Conservation (phyloP, 1,284 basidiomycete species). For the Fomitopsis palustris region DNA sequence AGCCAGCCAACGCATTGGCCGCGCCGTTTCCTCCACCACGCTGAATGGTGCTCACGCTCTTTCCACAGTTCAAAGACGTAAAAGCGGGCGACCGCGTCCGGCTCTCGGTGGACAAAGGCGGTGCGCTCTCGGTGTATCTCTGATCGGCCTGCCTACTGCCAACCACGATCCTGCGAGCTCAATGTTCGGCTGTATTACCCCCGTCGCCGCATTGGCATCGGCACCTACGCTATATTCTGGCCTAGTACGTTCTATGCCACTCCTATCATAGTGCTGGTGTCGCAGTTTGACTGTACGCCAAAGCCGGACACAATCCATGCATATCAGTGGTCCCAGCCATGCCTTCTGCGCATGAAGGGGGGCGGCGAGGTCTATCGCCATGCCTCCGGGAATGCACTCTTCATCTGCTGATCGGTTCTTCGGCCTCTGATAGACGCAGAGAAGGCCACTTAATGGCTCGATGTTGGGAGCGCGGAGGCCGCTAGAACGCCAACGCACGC, state of each 20-base stretch:
- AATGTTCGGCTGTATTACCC: neutral
- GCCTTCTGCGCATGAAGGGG: neutral
- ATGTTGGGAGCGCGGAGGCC: neutral
- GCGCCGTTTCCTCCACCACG: neutral
- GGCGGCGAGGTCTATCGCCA: conserved; percentile 1
- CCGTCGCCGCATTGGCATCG: neutral
- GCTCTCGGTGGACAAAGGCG: conserved; percentile 61
- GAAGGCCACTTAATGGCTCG: neutral
- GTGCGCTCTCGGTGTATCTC: conserved; percentile 26
- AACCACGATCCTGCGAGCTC: neutral
- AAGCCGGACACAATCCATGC: neutral
- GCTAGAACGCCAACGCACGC: neutral
- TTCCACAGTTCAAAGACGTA: conserved; percentile 60
- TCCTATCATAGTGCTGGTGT: neutral
- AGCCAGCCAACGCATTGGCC: neutral
- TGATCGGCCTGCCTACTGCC: neutral
- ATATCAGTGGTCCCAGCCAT: neutral
- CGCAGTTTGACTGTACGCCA: neutral
- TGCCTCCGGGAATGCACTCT: neutral
- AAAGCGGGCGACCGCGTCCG: conserved; percentile 53
- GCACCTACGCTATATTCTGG: neutral
- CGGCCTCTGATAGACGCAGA: conserved; percentile 2
- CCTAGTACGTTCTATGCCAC: neutral
- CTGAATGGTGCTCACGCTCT: conserved; percentile 3
- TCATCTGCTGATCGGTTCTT: neutral